Evolutionary conservation across 345 rosid species (phyloP).

Genomic region (Abelmoschus esculentus): DNA sequence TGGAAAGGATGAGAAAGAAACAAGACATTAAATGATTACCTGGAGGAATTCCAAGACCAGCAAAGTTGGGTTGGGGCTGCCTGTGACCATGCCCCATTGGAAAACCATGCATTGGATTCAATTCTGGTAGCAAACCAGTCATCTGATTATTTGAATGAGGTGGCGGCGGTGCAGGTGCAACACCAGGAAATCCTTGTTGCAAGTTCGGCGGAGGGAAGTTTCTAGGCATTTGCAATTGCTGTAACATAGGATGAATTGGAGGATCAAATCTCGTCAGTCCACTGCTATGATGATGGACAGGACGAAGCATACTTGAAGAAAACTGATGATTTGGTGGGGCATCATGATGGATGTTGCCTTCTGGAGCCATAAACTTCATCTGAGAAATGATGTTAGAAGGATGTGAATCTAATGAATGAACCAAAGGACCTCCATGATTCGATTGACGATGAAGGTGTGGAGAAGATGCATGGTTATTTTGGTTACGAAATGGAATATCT

Average conservation of each 20-base stretch:
- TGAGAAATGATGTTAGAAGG: constrained; percentile 49
- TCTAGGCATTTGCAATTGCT: constrained; percentile 61
- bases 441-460: constrained; percentile 45
- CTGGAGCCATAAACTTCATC: constrained; percentile 50
- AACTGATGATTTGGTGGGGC: constrained; percentile 43
- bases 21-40: constrained; percentile 13
- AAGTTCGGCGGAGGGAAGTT: constrained; percentile 52
- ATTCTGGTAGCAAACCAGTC: constrained; percentile 46
- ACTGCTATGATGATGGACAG: constrained; percentile 47
- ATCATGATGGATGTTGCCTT: constrained; percentile 48
- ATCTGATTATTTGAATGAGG: constrained; percentile 52
- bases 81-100: constrained; percentile 51
- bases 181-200: constrained; percentile 49
- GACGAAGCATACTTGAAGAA: constrained; percentile 47
- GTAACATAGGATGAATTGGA: constrained; percentile 46
- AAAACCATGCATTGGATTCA: constrained; percentile 52
- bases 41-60: constrained; percentile 41
- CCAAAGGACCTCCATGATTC: constrained; percentile 45
- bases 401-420: constrained; percentile 55
- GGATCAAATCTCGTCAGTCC: constrained; percentile 57
- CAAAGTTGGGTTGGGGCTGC: constrained; percentile 54
- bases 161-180: constrained; percentile 28
- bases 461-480: constrained; percentile 35
- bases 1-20: not conserved
- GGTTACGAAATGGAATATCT: constrained; percentile 35